phyloP scores from a whole-genome alignment of 2,329 filamentous ascomycete genomes.

The Hymenotorrendiella dingleyae region DNA sequence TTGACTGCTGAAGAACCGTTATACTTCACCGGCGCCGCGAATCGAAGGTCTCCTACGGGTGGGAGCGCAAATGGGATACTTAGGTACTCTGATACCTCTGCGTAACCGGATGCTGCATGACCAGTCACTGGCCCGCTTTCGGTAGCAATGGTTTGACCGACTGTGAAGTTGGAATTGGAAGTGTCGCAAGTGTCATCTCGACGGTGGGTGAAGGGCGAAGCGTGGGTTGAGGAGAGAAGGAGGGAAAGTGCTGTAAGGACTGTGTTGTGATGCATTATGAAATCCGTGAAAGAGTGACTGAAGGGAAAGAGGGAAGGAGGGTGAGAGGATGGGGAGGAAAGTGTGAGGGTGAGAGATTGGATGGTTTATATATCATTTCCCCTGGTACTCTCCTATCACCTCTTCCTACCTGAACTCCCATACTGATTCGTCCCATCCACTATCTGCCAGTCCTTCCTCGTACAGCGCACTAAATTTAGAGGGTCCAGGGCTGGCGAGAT shows the following conservation, averaged over 20 bases:
- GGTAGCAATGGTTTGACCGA: slow-evolving; percentile 18
- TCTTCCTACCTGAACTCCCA: too few relatives aligned
- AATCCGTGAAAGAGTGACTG: too few relatives aligned
- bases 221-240: slow-evolving; percentile 8
- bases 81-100: slow-evolving; percentile 30
- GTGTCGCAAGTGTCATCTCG: too few relatives aligned
- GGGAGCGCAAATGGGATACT: slow-evolving; percentile 35
- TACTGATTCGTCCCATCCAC: too few relatives aligned
- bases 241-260: slow-evolving; percentile 11
- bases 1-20: slow-evolving; percentile 10
- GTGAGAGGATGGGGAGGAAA: too few relatives aligned
- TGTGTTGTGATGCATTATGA: slow-evolving; percentile 8
- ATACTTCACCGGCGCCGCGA: slow-evolving; percentile 29
- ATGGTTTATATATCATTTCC: too few relatives aligned
- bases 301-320: too few relatives aligned
- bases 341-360: too few relatives aligned
- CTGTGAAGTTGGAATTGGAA: slow-evolving; percentile 14
- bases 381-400: too few relatives aligned
- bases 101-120: slow-evolving; percentile 9
- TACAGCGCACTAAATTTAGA: too few relatives aligned
- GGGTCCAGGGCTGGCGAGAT: too few relatives aligned
- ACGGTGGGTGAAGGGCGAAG: background rate
- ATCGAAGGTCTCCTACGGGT: slow-evolving; percentile 34
- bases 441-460: too few relatives aligned
- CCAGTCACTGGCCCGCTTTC: slow-evolving; percentile 18